A percentile compares a stretch with the other conserved stretches of the same genome.
These are phyloP conservation scores for Thalassia testudinum DNA, from an alignment of 116 monocot species.

Conservation along the genomic window DNA sequence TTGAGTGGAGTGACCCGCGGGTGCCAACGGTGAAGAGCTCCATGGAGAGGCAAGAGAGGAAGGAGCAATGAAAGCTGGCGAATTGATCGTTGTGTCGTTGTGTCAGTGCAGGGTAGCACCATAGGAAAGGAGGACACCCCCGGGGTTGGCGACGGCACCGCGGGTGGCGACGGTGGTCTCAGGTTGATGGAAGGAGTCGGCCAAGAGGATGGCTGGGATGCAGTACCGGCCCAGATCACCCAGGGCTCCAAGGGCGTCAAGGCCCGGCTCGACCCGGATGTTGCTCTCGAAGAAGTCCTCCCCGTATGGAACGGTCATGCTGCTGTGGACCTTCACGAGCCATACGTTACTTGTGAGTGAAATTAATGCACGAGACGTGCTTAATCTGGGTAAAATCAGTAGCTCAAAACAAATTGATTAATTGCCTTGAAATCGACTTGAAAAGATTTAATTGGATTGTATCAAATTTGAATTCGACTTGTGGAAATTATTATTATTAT, in stretches of 20 bases:
- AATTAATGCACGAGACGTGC: too few species aligned
- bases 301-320: neutral
- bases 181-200: slow-evolving; percentile 15
- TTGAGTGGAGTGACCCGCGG: slow-evolving; percentile 9
- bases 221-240: slow-evolving; percentile 46
- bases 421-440: too few species aligned
- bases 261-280: slow-evolving; percentile 27
- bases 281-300: slow-evolving; percentile 14
- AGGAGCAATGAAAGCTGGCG: slow-evolving; percentile 33
- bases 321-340: neutral
- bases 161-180: slow-evolving; percentile 12
- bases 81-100: slow-evolving; percentile 3
- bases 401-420: too few species aligned
- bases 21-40: slow-evolving; percentile 13
- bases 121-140: slow-evolving; percentile 20
- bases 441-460: too few species aligned
- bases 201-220: slow-evolving; percentile 26
- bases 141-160: slow-evolving; percentile 6
- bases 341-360: too few species aligned
- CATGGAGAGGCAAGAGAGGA: slow-evolving; percentile 19
- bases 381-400: too few species aligned
- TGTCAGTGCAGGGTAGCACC: slow-evolving; percentile 20
- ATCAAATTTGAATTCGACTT: too few species aligned
- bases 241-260: slow-evolving; percentile 34
- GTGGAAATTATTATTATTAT: too few species aligned